Evolutionary conservation across 306 rosid species (phyloP), one percentile per base, ranked within the genome.

Genomic region (Quercus glauca): DNA sequence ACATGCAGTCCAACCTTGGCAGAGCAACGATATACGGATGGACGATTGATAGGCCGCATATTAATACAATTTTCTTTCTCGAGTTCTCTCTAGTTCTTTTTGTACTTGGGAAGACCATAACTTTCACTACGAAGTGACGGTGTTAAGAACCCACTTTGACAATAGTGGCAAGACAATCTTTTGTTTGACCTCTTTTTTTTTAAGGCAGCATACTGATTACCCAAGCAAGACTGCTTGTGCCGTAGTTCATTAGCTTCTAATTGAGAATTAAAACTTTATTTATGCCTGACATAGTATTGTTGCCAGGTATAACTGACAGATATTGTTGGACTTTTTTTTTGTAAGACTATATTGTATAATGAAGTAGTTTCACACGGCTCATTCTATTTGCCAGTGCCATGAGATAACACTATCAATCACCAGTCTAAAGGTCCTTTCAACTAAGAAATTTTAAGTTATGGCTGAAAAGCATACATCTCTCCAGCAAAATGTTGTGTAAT

Each of bases 31-130:
- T 88, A 25, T 85, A 75, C 13, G 87, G 89, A 45, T 85, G 87
- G 89, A 88, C 84, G 33, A 67, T 80, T 3, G 85, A 85, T 68
- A 84, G 91, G 26, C 49, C 82, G 5, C 89, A 85, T 17, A 6
- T 83, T 11, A 75, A 69, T 56, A 85, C 87, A 0, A 55, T 88
- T 59, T 80, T 85, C 69, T 88, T 88, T 35, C 10, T 88, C 2
- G 91, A 85, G 84, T 78, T 88, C 53, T 75, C 89, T 0, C 77
- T 85, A 5, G 85, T 79, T 74, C 83, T 80, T 19, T 88, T 88
- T 21, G 89, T 88, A 25, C 86, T 87, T 1, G 91, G 91, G 49
- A 83, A 88, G 65, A 88, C 91, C 2, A 72, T 88, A 76, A 73
- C 85, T 55, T 81, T 81, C 74, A 43, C 70, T 12, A 59, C 79